phyloP scores from a whole-genome alignment of 2,329 filamentous ascomycete genomes.

The Aspergillus terreus region DNA sequence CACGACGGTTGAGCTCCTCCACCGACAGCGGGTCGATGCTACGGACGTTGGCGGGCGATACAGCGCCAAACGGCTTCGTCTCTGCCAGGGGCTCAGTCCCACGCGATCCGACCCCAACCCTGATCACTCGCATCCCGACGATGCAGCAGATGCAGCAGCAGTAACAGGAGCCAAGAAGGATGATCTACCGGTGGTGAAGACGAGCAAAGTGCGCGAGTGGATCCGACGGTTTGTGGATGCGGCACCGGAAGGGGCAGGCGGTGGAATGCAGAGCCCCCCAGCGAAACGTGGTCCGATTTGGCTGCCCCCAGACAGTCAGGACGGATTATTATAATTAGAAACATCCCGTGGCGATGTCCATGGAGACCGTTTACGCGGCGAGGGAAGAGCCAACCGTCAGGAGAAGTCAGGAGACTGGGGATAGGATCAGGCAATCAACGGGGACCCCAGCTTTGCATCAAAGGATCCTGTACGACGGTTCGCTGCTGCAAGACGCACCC shows the following conservation, averaged over 20 bases:
- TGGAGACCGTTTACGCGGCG: no score
- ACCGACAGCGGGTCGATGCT: constrained; percentile 51
- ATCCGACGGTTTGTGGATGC: constrained; percentile 63
- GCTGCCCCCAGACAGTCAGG: constrained; percentile 16
- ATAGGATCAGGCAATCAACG: no score
- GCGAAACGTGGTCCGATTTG: constrained; percentile 8
- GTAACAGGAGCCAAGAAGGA: constrained; percentile 18
- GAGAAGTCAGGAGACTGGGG: neutral
- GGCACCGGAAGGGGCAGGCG: constrained; percentile 28
- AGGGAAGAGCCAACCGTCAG: neutral
- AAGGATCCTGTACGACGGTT: no score
- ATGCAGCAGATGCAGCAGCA: neutral
- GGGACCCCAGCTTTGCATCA: no score
- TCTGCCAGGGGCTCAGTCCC: neutral
- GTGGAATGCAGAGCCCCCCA: constrained; percentile 9
- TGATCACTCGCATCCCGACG: no score
- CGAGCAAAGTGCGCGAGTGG: constrained; percentile 70
- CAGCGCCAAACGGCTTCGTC: constrained; percentile 46
- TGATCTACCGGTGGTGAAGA: constrained; percentile 58
- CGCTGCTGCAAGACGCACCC: no score
- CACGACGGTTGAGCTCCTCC: constrained; percentile 66
- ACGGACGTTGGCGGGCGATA: constrained; percentile 57
- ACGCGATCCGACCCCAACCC: neutral
- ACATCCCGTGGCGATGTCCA: neutral
- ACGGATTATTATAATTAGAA: constrained; percentile 19